Evolutionary conservation across 2,329 filamentous ascomycete genomes (phyloP).

Genomic region (Ophiosphaerella korrae): DNA sequence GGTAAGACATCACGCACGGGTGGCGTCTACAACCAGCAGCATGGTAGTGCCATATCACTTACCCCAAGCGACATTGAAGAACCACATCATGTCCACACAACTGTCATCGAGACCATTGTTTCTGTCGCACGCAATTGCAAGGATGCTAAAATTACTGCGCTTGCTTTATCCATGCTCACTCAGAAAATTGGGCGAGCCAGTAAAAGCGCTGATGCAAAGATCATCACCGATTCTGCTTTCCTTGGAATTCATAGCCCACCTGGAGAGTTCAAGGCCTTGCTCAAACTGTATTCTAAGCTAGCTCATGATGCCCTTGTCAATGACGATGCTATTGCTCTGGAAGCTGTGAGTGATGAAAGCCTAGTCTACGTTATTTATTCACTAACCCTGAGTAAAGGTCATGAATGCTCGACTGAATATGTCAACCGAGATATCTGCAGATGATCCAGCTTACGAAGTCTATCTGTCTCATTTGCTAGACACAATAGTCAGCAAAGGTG

Average conservation of each 20-base stretch:
- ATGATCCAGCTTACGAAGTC: constrained; percentile 78
- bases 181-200: constrained; percentile 92
- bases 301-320: constrained; percentile 74
- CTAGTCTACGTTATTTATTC: not conserved
- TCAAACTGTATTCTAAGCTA: constrained; percentile 81
- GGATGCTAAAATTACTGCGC: constrained; percentile 89
- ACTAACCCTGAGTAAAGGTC: constrained; percentile 55
- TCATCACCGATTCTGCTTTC: constrained; percentile 80
- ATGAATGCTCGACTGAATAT: constrained; percentile 80
- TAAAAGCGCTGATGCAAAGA: constrained; percentile 77
- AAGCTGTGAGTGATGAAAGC: constrained; percentile 65
- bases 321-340: constrained; percentile 68
- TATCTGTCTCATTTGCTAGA: constrained; percentile 86
- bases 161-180: constrained; percentile 94
- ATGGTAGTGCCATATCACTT: constrained; percentile 80
- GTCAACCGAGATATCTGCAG: constrained; percentile 68
- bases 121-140: constrained; percentile 81
- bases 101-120: constrained; percentile 94
- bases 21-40: constrained; percentile 54
- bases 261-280: constrained; percentile 80
- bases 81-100: constrained; percentile 74
- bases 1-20: constrained; percentile 51
- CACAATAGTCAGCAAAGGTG: constrained; percentile 86
- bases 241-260: constrained; percentile 78
- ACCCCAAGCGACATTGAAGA: constrained; percentile 78